A percentile compares a stretch with the other conserved stretches of the same genome.
phyloP scores from a whole-genome alignment of 23 red algal species.

The Gracilaria domingensis region DNA sequence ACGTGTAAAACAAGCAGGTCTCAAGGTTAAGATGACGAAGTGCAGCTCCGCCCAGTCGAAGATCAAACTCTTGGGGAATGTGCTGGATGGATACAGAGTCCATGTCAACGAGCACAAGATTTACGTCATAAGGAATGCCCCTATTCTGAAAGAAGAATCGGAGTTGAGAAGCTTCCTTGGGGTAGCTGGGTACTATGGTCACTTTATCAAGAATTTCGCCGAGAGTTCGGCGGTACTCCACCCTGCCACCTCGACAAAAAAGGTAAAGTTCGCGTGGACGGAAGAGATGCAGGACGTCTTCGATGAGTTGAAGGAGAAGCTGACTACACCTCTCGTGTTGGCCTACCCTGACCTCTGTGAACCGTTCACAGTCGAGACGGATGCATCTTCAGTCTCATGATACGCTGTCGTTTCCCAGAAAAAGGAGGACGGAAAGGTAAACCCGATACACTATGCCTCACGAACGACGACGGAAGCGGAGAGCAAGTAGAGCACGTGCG shows the following conservation, averaged over 20 bases:
- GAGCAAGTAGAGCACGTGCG: too few relatives aligned
- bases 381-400: background rate
- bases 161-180: slow-evolving; percentile 9
- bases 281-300: background rate
- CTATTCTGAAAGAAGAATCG: background rate
- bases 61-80: too few relatives aligned
- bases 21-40: slow-evolving; percentile 1
- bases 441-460: too few relatives aligned
- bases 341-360: slow-evolving; percentile 1
- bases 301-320: slow-evolving; percentile 30
- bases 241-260: background rate
- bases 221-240: background rate
- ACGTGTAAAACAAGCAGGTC: background rate
- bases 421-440: slow-evolving; percentile 14
- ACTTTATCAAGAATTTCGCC: slow-evolving; percentile 34
- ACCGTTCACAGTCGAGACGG: slow-evolving; percentile 19
- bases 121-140: background rate
- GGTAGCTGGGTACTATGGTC: background rate
- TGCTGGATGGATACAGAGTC: too few relatives aligned
- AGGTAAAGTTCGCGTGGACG: background rate
- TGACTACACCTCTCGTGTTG: slow-evolving; percentile 27
- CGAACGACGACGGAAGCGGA: too few relatives aligned
- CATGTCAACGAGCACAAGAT: slow-evolving; percentile 12
- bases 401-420: slow-evolving; percentile 21
- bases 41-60: background rate